A percentile compares a stretch with the other conserved stretches of the same genome.
Conservation (phyloP, 176 grass and related monocot genomes). For the Sorghum bicolor region DNA sequence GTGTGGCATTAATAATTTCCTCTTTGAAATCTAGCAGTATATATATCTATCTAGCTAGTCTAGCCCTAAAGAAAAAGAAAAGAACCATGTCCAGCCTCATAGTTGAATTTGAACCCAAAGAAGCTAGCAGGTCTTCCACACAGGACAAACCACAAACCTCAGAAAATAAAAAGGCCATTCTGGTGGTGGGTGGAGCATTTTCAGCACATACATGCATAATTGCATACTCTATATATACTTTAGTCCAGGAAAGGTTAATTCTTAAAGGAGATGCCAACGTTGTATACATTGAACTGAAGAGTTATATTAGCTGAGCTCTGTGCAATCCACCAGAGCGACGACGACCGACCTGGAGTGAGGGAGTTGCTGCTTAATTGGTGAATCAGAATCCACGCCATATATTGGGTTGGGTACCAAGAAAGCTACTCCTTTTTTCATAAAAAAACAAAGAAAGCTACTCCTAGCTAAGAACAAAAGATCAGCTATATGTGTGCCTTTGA, state of each 20-base stretch:
- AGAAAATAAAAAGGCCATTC: background rate
- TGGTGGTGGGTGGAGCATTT: background rate
- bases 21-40: background rate
- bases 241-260: background rate
- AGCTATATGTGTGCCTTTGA: background rate
- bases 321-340: background rate
- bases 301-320: background rate
- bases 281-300: background rate
- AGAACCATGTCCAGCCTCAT: background rate
- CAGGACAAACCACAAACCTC: background rate
- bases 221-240: background rate
- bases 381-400: slow-evolving; percentile 28
- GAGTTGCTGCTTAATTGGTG: slow-evolving; percentile 15
- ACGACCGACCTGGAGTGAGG: background rate
- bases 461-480: background rate
- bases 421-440: background rate
- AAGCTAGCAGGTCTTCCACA: slow-evolving; percentile 10
- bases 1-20: background rate
- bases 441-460: background rate
- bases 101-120: background rate
- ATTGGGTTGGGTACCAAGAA: background rate
- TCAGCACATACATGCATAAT: background rate
- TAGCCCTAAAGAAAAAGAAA: background rate
- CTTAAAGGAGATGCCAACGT: background rate
- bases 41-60: background rate